Conservation (phyloP, 1,139 yeast genomes). For the Groenewaldozyma auringiensis region DNA sequence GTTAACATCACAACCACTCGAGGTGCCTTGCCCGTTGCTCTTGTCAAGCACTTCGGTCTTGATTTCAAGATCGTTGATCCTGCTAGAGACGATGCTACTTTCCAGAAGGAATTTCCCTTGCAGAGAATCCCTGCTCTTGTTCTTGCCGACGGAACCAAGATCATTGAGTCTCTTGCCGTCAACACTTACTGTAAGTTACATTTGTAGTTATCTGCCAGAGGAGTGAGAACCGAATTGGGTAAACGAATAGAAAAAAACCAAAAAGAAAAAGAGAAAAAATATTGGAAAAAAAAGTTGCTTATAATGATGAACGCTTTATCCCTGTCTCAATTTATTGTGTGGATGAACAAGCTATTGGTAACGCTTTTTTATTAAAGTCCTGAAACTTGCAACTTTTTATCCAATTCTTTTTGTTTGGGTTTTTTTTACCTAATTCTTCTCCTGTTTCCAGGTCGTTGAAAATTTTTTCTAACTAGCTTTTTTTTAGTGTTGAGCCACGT, state of each 20-base stretch:
- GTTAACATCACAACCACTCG: constrained; percentile 16
- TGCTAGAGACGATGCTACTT: constrained; percentile 42
- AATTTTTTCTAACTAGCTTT: neutral
- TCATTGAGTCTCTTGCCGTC: constrained; percentile 76
- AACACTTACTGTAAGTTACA: constrained; percentile 36
- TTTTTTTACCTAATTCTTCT: neutral
- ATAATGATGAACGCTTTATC: constrained; percentile 43
- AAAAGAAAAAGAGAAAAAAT: neutral
- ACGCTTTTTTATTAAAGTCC: constrained; percentile 13
- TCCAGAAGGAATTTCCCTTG: constrained; percentile 59
- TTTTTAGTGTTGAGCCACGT: constrained; percentile 26
- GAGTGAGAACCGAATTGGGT: too few species aligned
- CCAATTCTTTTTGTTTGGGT: neutral
- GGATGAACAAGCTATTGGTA: constrained; percentile 40
- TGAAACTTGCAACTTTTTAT: neutral
- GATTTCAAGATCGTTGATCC: constrained; percentile 50
- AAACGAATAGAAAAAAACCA: too few species aligned
- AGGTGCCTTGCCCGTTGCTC: constrained; percentile 47
- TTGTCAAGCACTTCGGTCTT: constrained; percentile 63
- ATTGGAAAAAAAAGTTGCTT: neutral
- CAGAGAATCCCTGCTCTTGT: constrained; percentile 68
- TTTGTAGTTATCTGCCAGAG: too few species aligned
- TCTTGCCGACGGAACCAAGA: constrained; percentile 71
- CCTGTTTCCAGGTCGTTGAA: neutral
- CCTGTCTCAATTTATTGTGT: constrained; percentile 80